Conservation (phyloP, 257 asterid species). For the Nicotiana tabacum region DNA sequence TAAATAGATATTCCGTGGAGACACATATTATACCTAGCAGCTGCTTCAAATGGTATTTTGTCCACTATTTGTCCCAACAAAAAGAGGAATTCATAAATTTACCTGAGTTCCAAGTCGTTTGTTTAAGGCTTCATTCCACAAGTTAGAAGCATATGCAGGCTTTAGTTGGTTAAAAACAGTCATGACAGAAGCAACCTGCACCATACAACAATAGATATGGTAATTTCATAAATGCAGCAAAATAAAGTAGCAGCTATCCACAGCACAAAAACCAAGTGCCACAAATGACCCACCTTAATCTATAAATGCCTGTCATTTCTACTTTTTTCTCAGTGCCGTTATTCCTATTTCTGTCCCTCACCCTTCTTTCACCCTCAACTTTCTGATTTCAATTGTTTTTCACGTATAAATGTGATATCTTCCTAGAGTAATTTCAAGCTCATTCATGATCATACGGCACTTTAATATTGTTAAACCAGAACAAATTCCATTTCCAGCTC, state of each 20-base stretch:
- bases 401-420: background rate
- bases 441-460: background rate
- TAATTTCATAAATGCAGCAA: background rate
- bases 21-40: background rate
- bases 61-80: background rate
- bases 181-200: constrained; percentile 88
- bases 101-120: constrained; percentile 92
- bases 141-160: constrained; percentile 77
- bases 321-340: background rate
- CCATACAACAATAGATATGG: constrained; percentile 9
- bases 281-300: background rate
- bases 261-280: background rate
- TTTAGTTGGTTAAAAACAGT: constrained; percentile 75
- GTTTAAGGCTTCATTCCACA: constrained; percentile 97
- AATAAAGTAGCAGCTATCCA: background rate
- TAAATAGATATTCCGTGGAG: background rate
- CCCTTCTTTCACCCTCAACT: background rate
- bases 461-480: background rate
- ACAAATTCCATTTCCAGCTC: background rate
- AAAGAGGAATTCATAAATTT: constrained; percentile 2
- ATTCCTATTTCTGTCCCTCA: background rate
- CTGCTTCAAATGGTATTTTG: background rate
- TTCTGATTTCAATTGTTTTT: background rate
- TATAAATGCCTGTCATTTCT: background rate
- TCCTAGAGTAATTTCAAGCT: background rate